Evolutionary conservation across 768 basidiomycete species (phyloP).

Genomic region (Calocera viscosa): DNA sequence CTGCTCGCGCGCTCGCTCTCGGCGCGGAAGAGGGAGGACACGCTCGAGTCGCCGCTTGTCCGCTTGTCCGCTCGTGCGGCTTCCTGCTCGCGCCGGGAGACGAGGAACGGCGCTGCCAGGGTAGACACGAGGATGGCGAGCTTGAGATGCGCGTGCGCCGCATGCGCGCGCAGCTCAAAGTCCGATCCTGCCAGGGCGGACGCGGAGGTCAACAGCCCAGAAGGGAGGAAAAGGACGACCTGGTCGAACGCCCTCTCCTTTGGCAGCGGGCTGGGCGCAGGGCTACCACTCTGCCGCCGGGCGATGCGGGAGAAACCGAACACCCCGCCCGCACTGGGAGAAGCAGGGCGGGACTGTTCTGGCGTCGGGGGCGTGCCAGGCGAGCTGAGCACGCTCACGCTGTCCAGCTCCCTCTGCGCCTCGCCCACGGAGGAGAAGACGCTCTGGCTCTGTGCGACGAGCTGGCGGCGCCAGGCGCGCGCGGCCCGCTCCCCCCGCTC

Average conservation of each 20-base stretch:
- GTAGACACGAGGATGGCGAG: constrained; percentile 33
- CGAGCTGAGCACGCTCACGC: neutral
- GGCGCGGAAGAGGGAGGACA: neutral
- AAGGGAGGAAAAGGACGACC: constrained; percentile 30
- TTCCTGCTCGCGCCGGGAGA: neutral
- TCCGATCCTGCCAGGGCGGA: neutral
- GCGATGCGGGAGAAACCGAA: neutral
- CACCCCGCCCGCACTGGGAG: constrained; percentile 20
- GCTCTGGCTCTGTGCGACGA: no score
- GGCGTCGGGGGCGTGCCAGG: constrained; percentile 7
- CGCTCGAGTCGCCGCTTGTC: neutral
- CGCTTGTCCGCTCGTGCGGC: neutral
- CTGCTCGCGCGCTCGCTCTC: no score
- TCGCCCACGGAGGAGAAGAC: neutral
- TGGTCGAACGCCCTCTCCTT: constrained; percentile 26
- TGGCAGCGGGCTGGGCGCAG: neutral
- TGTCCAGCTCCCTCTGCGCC: neutral
- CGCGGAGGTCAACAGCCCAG: neutral
- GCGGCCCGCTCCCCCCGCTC: neutral
- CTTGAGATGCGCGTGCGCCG: constrained; percentile 30
- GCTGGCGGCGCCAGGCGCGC: neutral
- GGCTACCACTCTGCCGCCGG: neutral
- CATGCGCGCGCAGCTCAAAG: constrained; percentile 11
- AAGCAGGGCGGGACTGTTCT: constrained; percentile 13
- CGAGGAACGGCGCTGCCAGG: constrained; percentile 29